Base-by-base conservation (phyloP, 129 eudicot species). In the Scalesia atractyloides region DNA sequence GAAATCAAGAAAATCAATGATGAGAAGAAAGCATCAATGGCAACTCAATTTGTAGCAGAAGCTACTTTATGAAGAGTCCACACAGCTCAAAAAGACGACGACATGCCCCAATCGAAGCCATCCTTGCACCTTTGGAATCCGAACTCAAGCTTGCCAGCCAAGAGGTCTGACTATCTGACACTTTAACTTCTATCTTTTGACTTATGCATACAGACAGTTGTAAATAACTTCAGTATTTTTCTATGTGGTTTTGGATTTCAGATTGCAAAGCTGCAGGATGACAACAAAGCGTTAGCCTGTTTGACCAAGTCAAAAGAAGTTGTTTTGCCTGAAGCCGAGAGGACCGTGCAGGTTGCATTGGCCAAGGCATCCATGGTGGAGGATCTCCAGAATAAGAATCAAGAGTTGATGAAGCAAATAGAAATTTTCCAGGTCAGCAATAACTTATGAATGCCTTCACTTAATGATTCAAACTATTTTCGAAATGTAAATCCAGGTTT, bases 301-400 rank as follows among this genome's bases (percentile, higher is more conserved):
- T 86, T 91, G 61, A 91, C 97, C 17, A 91, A 91, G 68, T 91
- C 97, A n/a, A 91, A 91, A 86, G 97, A 91, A 82, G 96, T 94
- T 76, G 96, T 96, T 77, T 84, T 91, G 77, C 93, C 88, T 64
- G 97, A 91, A 65, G 96, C 97, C 58, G 96, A 91, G 81, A 91
- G 90, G 85, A 88, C 97, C 61, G 97, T 91, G 66, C 92, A 91
- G 76, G 89, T 84, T 58, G 97, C 97, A 44, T 63, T 91, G 81
- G 97, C 96, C 14, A 91, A 91, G 81, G 97, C 97, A 68, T 88
- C 97, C 56, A 84, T 88, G 92, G 97, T 91, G 67, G 97, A 91
- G 81, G 96, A 91, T 79, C 91, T 91, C 47, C 97, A 91, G 74
- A 91, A 91, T 72, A 91, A 91, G 77, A 91, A 91, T n/a, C n/a